Base-by-base conservation (phyloP, 768 basidiomycete species). In the Phanerochaete sordida region DNA sequence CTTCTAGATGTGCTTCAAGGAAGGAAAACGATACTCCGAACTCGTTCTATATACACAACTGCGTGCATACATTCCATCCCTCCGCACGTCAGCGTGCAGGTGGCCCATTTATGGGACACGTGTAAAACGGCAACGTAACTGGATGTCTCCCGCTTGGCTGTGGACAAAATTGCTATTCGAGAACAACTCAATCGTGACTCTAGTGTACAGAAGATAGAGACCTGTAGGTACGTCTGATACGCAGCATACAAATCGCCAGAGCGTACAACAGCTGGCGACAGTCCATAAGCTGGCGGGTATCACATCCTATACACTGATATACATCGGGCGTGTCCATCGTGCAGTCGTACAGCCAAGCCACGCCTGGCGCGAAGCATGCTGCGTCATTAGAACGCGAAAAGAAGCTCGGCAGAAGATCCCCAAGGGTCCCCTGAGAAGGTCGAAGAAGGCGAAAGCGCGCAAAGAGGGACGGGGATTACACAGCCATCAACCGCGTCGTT, bases 401-500 rank as follows among this genome's bases (percentile, higher is more conserved):
- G 39, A 43, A 43, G 39, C 11, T 43, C 39, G 39, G 19, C 4
- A 16, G 39, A 43, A 19, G 39, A 43, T 43, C 39, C 19, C 19
- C 39, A 12, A 19, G 39, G 8, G 4, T 35, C 43, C 49, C 39
- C 16, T 16, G 27, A 52, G 19, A 45, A 37, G 12, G 19, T 26
- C 35, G 49, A 23, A 26, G 27, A 47, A 45, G 47, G 54, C 27
- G 24, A 37, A 49, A 12, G 23, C 31, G 39, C 15, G 46, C 23
- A n/a, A 39, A 23, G 37, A 62, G 53, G 27, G 58, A 59, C 45
- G 27, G 55, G 47, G 58, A 46, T 39, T 35, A 30, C 56, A 58
- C n/a, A 58, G 57, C 46, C 62, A 27, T 46, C 59, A 56, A 53
- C 53, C 55, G 52, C 31, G 31, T 35, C 50, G 26, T 54, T 24